Evolutionary conservation across 176 grass and related monocot species (phyloP).

Genomic region (Oryza australiensis): DNA sequence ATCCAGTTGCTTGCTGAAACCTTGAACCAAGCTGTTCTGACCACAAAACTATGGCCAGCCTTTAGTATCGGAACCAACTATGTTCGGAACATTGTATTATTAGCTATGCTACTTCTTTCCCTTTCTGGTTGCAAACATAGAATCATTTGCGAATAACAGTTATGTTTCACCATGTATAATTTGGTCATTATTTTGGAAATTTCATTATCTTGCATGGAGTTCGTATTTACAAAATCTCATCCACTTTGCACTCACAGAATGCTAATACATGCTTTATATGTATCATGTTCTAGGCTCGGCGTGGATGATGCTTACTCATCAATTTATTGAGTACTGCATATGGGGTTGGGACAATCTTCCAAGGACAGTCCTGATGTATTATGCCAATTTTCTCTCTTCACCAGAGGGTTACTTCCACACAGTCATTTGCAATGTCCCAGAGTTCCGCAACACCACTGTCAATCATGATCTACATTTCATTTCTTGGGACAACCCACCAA

Average conservation of each 20-base stretch:
- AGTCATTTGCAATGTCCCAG: slow-evolving; percentile 87
- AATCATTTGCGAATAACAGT: not conserved
- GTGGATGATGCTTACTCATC: slow-evolving; percentile 96
- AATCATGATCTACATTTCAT: slow-evolving; percentile 99
- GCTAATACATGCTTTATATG: slow-evolving; percentile 7
- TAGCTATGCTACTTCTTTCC: not conserved
- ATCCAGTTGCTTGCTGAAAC: not conserved
- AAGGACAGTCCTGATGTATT: slow-evolving; percentile 95
- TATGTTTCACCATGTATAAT: not conserved
- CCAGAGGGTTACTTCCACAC: slow-evolving; percentile 98
- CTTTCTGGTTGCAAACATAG: not conserved
- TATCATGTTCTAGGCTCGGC: slow-evolving; percentile 80
- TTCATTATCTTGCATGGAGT: not conserved
- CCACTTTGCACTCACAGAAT: slow-evolving; percentile 19
- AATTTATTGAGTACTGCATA: slow-evolving; percentile 89
- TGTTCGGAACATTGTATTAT: not conserved
- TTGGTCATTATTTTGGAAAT: not conserved
- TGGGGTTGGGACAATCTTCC: slow-evolving; percentile 99
- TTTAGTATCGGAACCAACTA: not conserved
- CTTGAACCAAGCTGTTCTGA: not conserved
- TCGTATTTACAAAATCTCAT: not conserved
- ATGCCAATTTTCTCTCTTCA: slow-evolving; percentile 94
- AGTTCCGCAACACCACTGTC: slow-evolving; percentile 88
- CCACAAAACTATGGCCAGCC: not conserved
- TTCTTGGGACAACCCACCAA: slow-evolving; percentile 98